Percentiles rank a stretch among this genome's conserved stretches.
Conservation (phyloP, 2,329 filamentous ascomycete genomes). For the Scedosporium boydii region DNA sequence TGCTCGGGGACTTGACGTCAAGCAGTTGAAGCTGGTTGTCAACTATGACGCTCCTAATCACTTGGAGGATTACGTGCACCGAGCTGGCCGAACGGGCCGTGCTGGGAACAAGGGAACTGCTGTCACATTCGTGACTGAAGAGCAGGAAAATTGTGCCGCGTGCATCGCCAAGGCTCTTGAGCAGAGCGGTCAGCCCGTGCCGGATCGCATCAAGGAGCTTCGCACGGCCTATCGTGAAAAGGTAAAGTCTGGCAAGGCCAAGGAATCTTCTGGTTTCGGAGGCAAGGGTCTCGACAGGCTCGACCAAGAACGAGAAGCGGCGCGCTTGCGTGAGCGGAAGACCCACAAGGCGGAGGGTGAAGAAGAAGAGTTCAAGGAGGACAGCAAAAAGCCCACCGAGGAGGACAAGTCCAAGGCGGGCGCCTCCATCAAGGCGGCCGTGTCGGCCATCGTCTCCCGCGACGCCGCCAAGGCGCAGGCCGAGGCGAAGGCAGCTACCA, state of each 20-base stretch:
- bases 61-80: slow-evolving; percentile 92
- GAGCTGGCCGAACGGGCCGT: slow-evolving; percentile 85
- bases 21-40: slow-evolving; percentile 89
- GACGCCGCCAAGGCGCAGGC: slow-evolving; percentile 36
- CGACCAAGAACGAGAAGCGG: slow-evolving; percentile 82
- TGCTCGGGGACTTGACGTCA: slow-evolving; percentile 89
- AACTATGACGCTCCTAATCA: slow-evolving; percentile 94
- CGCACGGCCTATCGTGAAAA: slow-evolving; percentile 73
- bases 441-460: slow-evolving; percentile 46
- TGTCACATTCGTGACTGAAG: slow-evolving; percentile 85
- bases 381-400: slow-evolving; percentile 62
- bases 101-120: slow-evolving; percentile 92
- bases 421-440: slow-evolving; percentile 53
- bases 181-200: slow-evolving; percentile 78
- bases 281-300: slow-evolving; percentile 89
- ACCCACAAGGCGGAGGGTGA: slow-evolving; percentile 82
- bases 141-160: slow-evolving; percentile 82
- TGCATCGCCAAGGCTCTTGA: slow-evolving; percentile 88
- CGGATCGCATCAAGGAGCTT: slow-evolving; percentile 58
- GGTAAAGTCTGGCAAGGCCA: slow-evolving; percentile 85
- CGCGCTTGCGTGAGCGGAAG: slow-evolving; percentile 77
- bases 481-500: slow-evolving; percentile 13
- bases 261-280: slow-evolving; percentile 82
- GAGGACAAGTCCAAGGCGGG: slow-evolving; percentile 62
- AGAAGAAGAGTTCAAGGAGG: slow-evolving; percentile 74